Conservation (phyloP, 768 basidiomycete species). For the Strobilomyces confusus region DNA sequence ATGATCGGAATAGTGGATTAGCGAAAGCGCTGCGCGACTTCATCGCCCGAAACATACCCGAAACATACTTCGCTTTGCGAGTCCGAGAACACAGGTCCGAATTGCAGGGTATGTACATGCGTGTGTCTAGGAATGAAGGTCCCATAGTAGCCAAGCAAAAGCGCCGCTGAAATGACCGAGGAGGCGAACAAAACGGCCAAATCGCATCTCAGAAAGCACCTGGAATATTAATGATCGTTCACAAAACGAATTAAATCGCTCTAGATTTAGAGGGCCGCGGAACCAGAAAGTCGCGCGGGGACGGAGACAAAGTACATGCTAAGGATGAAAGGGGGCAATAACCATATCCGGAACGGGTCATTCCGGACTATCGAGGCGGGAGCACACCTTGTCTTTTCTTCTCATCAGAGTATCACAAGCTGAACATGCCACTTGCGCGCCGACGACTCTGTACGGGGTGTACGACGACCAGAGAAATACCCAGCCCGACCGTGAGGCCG, state of each 20-base stretch:
- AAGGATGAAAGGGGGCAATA: background rate
- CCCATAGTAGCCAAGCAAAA: background rate
- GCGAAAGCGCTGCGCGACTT: no score
- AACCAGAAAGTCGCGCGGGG: background rate
- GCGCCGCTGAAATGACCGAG: background rate
- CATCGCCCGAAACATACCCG: no score
- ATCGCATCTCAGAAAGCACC: background rate
- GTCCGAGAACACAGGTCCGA: background rate
- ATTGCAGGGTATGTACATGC: background rate
- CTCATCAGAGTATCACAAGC: slow-evolving; percentile 36
- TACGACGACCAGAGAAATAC: slow-evolving; percentile 62
- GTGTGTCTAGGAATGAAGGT: background rate
- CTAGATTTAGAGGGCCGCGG: background rate
- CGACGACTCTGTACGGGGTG: slow-evolving; percentile 58
- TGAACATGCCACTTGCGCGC: slow-evolving; percentile 59
- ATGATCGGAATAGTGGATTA: no score
- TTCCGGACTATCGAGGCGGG: no score
- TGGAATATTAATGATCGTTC: background rate
- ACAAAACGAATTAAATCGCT: background rate
- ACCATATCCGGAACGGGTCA: background rate
- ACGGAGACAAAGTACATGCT: background rate
- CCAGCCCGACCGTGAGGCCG: slow-evolving; percentile 76
- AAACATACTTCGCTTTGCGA: no score
- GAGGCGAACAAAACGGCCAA: background rate
- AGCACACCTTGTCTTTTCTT: background rate